phyloP scores from a whole-genome alignment of 179 eudicot genomes.

The Drosera spatulata region DNA sequence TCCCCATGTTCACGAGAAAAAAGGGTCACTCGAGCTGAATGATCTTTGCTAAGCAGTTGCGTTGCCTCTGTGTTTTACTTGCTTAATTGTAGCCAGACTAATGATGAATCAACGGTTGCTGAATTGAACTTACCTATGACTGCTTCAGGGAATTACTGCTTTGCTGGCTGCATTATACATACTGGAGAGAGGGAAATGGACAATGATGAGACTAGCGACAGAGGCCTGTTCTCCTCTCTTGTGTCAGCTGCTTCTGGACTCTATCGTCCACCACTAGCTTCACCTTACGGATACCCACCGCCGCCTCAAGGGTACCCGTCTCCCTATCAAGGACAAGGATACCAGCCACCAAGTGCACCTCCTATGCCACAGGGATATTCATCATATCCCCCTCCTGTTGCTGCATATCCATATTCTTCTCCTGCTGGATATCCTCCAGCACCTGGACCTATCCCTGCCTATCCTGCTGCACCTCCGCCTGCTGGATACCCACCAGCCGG shows the following conservation, averaged over 20 bases:
- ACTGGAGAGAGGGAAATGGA: not conserved
- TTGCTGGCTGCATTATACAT: too few relatives aligned
- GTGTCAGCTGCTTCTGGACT: not conserved
- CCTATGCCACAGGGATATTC: not conserved
- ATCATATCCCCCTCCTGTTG: not conserved
- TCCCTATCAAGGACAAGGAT: not conserved
- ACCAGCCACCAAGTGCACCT: not conserved
- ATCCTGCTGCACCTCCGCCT: not conserved
- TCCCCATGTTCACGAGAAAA: too few relatives aligned
- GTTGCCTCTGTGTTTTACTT: too few relatives aligned
- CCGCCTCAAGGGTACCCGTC: not conserved
- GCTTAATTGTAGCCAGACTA: too few relatives aligned
- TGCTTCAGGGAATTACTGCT: too few relatives aligned
- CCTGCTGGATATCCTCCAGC: constrained; percentile 1
- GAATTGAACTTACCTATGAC: too few relatives aligned
- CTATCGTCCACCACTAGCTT: constrained; percentile 1
- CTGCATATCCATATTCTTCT: not conserved
- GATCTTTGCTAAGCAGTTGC: too few relatives aligned
- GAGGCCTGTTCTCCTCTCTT: not conserved
- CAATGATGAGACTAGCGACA: not conserved
- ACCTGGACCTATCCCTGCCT: not conserved
- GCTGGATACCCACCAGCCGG: not conserved
- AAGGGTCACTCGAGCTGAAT: too few relatives aligned
- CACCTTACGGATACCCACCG: not conserved
- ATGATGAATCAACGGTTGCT: too few relatives aligned